Conservation (phyloP, 495 filamentous ascomycete species). For the Neurospora africana region DNA sequence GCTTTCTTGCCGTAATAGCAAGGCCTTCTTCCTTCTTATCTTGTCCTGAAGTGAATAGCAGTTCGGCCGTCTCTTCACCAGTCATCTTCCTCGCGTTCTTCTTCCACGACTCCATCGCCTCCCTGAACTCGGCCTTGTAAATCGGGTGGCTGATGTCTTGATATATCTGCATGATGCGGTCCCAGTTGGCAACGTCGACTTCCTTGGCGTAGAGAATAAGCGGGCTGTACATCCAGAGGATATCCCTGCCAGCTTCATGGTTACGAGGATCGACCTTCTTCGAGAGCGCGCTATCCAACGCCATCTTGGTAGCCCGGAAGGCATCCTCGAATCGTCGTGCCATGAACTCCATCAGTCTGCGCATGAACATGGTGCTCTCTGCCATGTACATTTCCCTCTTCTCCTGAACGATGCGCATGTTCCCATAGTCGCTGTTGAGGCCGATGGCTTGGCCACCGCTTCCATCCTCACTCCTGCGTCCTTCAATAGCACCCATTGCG, state of each 20-base stretch:
- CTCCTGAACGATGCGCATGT: slow-evolving; percentile 87
- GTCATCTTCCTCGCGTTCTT: slow-evolving; percentile 64
- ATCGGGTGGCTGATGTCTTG: slow-evolving; percentile 61
- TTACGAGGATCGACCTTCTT: slow-evolving; percentile 45
- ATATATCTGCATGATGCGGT: slow-evolving; percentile 66
- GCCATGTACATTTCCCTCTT: slow-evolving; percentile 78
- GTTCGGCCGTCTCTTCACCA: slow-evolving; percentile 66
- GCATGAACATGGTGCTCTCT: slow-evolving; percentile 61
- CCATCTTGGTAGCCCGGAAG: slow-evolving; percentile 52
- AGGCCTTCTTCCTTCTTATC: slow-evolving; percentile 69
- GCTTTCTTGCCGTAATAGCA: slow-evolving; percentile 69
- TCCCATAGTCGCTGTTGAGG: slow-evolving; percentile 71
- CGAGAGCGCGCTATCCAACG: slow-evolving; percentile 40
- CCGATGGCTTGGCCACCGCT: slow-evolving; percentile 40
- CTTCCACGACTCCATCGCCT: slow-evolving; percentile 75
- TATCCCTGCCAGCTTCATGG: slow-evolving; percentile 40
- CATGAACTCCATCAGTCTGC: slow-evolving; percentile 70
- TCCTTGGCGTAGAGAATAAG: slow-evolving; percentile 78
- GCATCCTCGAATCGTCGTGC: slow-evolving; percentile 66
- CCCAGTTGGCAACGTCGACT: slow-evolving; percentile 71
- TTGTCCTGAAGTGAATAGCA: slow-evolving; percentile 78
- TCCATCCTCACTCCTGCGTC: slow-evolving; percentile 39
- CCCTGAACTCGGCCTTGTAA: slow-evolving; percentile 73
- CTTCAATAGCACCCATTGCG: slow-evolving; percentile 45
- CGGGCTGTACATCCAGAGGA: slow-evolving; percentile 75